phyloP scores from a whole-genome alignment of 1,284 basidiomycete genomes.

The Coniferiporia weirii region DNA sequence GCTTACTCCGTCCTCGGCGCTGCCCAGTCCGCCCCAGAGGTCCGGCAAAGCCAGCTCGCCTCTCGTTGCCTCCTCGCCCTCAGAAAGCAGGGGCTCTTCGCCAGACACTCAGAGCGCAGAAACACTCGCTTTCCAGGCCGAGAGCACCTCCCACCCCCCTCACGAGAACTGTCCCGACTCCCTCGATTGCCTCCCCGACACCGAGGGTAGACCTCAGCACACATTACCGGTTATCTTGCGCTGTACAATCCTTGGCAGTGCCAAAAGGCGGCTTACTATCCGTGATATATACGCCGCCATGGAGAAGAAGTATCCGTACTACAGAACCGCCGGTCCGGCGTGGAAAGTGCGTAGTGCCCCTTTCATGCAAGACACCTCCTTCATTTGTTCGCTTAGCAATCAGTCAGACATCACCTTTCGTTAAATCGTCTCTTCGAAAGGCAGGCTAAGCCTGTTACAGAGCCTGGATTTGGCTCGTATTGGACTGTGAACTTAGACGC shows the following conservation, averaged over 20 bases:
- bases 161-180: constrained; percentile 74
- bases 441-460: constrained; percentile 70
- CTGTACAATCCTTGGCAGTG: constrained; percentile 73
- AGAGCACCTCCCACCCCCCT: constrained; percentile 37
- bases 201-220: constrained; percentile 69
- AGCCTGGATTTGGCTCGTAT: constrained; percentile 78
- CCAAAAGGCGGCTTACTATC: constrained; percentile 69
- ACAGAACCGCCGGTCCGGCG: constrained; percentile 68
- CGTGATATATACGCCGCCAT: constrained; percentile 78
- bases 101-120: not conserved
- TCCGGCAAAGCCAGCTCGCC: not conserved
- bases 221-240: constrained; percentile 76
- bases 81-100: constrained; percentile 2
- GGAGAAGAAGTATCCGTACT: constrained; percentile 77
- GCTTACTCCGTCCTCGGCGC: not conserved
- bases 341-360: constrained; percentile 58
- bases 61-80: not conserved
- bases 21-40: not conserved
- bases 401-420: constrained; percentile 75
- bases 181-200: constrained; percentile 69
- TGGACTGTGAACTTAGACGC: constrained; percentile 78
- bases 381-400: constrained; percentile 50
- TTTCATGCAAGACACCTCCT: constrained; percentile 10
- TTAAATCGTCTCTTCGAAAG: constrained; percentile 74
- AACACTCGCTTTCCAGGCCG: not conserved